Evolutionary conservation across 192 early-diverging fungal genomes (phyloP).

Genomic region (Piromyces finnis): DNA sequence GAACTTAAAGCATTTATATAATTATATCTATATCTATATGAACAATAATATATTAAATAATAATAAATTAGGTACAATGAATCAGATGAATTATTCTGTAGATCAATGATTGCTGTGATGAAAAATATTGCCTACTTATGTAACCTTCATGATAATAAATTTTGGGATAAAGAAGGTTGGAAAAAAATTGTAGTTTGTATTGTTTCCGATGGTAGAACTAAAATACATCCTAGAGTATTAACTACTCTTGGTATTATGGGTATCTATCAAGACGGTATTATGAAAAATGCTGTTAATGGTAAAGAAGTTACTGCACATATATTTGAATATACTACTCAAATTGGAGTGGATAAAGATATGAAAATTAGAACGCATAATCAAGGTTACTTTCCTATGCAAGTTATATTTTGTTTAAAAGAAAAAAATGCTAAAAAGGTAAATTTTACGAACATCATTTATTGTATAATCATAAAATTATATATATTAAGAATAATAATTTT

Average conservation of each 20-base stretch:
- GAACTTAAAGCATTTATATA: too few relatives aligned
- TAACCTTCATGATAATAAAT: background rate
- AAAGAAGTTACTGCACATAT: constrained; percentile 23
- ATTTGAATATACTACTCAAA: constrained; percentile 31
- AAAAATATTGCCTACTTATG: background rate
- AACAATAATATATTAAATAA: too few relatives aligned
- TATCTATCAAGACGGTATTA: constrained; percentile 64
- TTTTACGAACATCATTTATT: too few relatives aligned
- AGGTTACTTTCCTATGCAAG: constrained; percentile 45
- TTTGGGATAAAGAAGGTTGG: constrained; percentile 39
- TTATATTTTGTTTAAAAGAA: constrained; percentile 63
- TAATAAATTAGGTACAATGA: background rate
- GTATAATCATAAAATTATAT: too few relatives aligned
- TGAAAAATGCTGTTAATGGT: constrained; percentile 48
- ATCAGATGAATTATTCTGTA: background rate
- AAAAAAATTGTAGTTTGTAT: constrained; percentile 81
- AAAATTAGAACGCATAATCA: constrained; percentile 38
- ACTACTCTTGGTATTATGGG: constrained; percentile 70
- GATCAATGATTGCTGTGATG: background rate
- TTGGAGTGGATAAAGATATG: constrained; percentile 26
- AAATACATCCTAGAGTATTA: constrained; percentile 60
- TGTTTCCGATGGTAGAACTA: constrained; percentile 74
- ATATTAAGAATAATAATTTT: too few relatives aligned
- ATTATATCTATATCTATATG: too few relatives aligned
- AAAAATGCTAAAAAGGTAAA: constrained; percentile 47